Conservation (phyloP, 1,284 basidiomycete genomes). For the Blastosporella zonata region DNA sequence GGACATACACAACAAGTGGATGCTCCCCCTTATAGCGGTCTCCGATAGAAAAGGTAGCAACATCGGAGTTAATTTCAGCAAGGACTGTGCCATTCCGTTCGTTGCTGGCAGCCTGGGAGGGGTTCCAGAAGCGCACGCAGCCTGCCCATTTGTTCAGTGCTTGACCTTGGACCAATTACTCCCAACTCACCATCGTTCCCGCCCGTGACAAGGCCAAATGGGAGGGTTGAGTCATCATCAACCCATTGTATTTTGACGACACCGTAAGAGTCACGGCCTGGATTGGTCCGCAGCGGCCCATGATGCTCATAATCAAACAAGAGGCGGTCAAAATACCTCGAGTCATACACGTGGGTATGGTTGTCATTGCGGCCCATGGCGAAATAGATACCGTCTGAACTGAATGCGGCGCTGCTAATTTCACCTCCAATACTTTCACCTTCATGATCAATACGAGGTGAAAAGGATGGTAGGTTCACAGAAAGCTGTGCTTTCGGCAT, state of each 20-base stretch:
- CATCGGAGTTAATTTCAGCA: constrained; percentile 51
- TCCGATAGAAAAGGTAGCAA: constrained; percentile 59
- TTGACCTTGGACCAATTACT: background rate
- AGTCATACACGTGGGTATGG: constrained; percentile 57
- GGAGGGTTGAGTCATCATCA: constrained; percentile 34
- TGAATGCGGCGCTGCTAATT: constrained; percentile 50
- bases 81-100: constrained; percentile 45
- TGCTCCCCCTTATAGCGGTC: constrained; percentile 49
- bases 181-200: constrained; percentile 57
- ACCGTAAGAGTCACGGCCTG: constrained; percentile 42
- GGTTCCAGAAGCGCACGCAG: constrained; percentile 66
- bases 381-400: constrained; percentile 59
- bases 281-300: constrained; percentile 31
- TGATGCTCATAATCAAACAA: constrained; percentile 49
- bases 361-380: constrained; percentile 62
- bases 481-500: constrained; percentile 25
- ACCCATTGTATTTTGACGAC: constrained; percentile 58
- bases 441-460: constrained; percentile 20
- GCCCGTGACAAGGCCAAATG: constrained; percentile 55
- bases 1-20: constrained; percentile 60
- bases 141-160: constrained; percentile 35
- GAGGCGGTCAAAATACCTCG: constrained; percentile 45
- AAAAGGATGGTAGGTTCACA: constrained; percentile 32
- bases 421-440: constrained; percentile 40
- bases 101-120: constrained; percentile 36